Conservation (phyloP, 495 filamentous ascomycete species). For the Podospora comata region DNA sequence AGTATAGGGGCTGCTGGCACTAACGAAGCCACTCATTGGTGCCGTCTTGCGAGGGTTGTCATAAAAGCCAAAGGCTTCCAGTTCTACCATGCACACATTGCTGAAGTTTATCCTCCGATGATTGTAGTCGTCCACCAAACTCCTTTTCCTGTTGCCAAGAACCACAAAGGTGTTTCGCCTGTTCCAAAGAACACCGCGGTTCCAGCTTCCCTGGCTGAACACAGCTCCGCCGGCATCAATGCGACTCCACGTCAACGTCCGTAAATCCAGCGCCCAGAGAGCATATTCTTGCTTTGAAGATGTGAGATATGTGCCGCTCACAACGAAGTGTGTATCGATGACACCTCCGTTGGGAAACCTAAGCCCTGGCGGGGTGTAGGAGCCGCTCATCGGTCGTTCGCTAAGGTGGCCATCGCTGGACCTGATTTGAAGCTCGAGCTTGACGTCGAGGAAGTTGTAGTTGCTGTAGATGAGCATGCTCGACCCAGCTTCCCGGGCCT, state of each 20-base stretch:
- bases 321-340: slow-evolving; percentile 91
- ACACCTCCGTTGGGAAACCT: slow-evolving; percentile 94
- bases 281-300: slow-evolving; percentile 98
- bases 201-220: slow-evolving; percentile 96
- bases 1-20: slow-evolving; percentile 67
- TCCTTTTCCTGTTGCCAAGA: slow-evolving; percentile 85
- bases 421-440: slow-evolving; percentile 87
- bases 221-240: slow-evolving; percentile 94
- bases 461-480: slow-evolving; percentile 99
- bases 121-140: slow-evolving; percentile 96
- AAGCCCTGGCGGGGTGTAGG: slow-evolving; percentile 82
- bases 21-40: slow-evolving; percentile 75
- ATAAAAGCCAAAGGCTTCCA: slow-evolving; percentile 95
- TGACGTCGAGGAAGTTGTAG: slow-evolving; percentile 97
- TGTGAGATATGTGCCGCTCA: slow-evolving; percentile 94
- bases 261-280: slow-evolving; percentile 89
- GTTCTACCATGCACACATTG: slow-evolving; percentile 90
- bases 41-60: slow-evolving; percentile 81
- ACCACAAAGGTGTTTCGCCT: slow-evolving; percentile 92
- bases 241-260: slow-evolving; percentile 83
- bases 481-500: slow-evolving; percentile 59
- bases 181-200: slow-evolving; percentile 88
- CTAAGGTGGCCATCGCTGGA: slow-evolving; percentile 76
- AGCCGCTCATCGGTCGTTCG: slow-evolving; percentile 85
- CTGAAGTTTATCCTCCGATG: slow-evolving; percentile 97